phyloP scores from a whole-genome alignment of 164 flowering plant genomes.

The Stephania cephalantha region DNA sequence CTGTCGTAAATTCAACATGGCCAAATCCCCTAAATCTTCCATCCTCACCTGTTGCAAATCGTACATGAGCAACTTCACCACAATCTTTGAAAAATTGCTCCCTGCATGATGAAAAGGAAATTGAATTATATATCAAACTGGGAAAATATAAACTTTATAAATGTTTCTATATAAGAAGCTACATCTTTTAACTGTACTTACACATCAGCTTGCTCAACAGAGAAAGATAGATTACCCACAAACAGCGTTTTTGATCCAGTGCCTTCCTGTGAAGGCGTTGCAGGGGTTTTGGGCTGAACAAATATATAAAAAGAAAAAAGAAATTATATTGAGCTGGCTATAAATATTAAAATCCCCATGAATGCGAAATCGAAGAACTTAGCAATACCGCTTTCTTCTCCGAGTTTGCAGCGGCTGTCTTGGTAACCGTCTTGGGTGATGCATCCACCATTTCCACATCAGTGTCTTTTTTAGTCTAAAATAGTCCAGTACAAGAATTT shows the following conservation, averaged over 20 bases:
- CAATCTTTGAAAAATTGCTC: slow-evolving; percentile 55
- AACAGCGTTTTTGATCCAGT: slow-evolving; percentile 61
- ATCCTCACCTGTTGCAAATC: slow-evolving; percentile 46
- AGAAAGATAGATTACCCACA: slow-evolving; percentile 65
- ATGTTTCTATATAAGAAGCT: neutral
- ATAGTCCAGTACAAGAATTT: neutral
- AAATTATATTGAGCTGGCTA: neutral
- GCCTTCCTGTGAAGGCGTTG: slow-evolving; percentile 32
- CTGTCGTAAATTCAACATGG: slow-evolving; percentile 84
- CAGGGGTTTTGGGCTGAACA: slow-evolving; percentile 63
- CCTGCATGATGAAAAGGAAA: slow-evolving; percentile 24
- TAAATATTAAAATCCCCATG: neutral
- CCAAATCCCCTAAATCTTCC: slow-evolving; percentile 70
- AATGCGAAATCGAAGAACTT: neutral
- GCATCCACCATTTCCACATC: slow-evolving; percentile 82
- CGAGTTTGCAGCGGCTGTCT: neutral
- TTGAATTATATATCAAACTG: neutral
- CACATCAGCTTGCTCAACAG: slow-evolving; percentile 52
- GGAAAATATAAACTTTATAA: neutral
- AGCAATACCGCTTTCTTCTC: slow-evolving; percentile 35
- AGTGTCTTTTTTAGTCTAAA: slow-evolving; percentile 22
- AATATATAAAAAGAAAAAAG: neutral
- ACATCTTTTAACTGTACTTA: slow-evolving; percentile 25
- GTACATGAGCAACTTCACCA: slow-evolving; percentile 66
- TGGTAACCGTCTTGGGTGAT: slow-evolving; percentile 7